Base-by-base conservation (phyloP, 2,329 filamentous ascomycete genomes). In the Xylogone sp. region DNA sequence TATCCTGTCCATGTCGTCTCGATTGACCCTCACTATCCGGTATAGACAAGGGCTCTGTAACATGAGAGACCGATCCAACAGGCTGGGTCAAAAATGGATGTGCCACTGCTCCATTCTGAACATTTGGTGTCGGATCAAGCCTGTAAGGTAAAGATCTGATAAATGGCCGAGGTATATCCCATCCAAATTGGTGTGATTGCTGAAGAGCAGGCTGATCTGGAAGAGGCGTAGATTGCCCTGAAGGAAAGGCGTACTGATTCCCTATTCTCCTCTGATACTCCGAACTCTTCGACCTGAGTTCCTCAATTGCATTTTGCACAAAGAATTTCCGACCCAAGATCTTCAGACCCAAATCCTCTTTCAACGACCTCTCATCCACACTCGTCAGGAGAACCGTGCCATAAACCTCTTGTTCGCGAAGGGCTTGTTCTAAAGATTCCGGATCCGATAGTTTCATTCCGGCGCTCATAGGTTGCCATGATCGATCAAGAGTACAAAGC, bases 361-460 rank as follows among this genome's bases (percentile, higher is more conserved):
- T 60, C 46, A 67, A 22, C 21, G 54, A 47, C 10, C 50, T 49
- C 20, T 62, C 55, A 43, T 57, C 52, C 10, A 65, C 31, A 16
- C 62, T 52, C 6, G 53, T 43, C 2, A 67, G 46, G 13, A 67
- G 52, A 8, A 59, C 45, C 21, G 44, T 29, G 21, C 65, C 65
- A 22, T 52, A 53, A 4, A 93, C 73, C 7, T 84, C 75, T 50
- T 89, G 77, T 1, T 84, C 76, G 6, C 76, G 71, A 4, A 95
- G 68, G 3, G 71, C 71, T 19, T 64, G 62, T 52, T 83, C 79
- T 2, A 95, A 73, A 0, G 64, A 46, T 0, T 62, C 61, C 0
- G 76, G 69, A 47, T 87, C 74, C 3, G 83, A 81, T 13, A 18
- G 13, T 39, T 39, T 39, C 7, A 83, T 69, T 51, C 67, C 67